Evolutionary conservation across 176 grass and related monocot species (phyloP), one percentile per base, ranked within the genome.

Genomic region (Lolium rigidum): DNA sequence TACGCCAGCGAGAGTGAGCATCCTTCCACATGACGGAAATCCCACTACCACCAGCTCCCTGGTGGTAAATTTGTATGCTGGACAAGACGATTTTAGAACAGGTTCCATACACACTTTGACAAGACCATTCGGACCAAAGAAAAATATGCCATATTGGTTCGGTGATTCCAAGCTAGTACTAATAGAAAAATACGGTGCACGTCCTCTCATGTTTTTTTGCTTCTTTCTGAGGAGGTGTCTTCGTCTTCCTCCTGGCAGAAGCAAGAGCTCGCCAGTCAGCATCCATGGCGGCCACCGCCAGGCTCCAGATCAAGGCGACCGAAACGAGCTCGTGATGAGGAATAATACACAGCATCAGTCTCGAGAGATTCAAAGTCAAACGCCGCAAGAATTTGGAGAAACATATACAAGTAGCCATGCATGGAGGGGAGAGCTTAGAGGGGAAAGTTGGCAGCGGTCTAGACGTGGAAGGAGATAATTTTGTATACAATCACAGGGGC

Each of bases 101-200:
- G 71, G 71, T 75, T 75, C 71, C 71, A 75, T 75, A 28, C 71
- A 75, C 71, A 75, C 71, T 74, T 11, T 58, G 71, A 74, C 71
- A 75, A 75, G 71, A 75, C 71, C 6, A 17, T 17, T 51, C 71
- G 7, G 0, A 4, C 46, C 6, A 7, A 7, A 16, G 26, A 18
- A 24, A 49, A 73, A 73, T 73, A 73, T 73, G 70, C 41, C 41
- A 10, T 24, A 0, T 22, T 47, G n/a, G 21, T 74, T 49, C 71
- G 21, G 12, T 74, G 21, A 5, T 74, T 74, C 46, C 71, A 2
- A 16, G 46, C 24, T 48, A 15, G 0, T 44, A 1, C 41, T 12
- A 21, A 71, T 47, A 50, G 46, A 50, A 50, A 68, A 8, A 28
- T 64, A 10, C 2, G 20, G 20, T 2, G 16, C 10, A 50, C 11